Evolutionary conservation across 768 basidiomycete species (phyloP), one percentile per base, ranked within the genome.

Genomic region (Lentinus brumalis): DNA sequence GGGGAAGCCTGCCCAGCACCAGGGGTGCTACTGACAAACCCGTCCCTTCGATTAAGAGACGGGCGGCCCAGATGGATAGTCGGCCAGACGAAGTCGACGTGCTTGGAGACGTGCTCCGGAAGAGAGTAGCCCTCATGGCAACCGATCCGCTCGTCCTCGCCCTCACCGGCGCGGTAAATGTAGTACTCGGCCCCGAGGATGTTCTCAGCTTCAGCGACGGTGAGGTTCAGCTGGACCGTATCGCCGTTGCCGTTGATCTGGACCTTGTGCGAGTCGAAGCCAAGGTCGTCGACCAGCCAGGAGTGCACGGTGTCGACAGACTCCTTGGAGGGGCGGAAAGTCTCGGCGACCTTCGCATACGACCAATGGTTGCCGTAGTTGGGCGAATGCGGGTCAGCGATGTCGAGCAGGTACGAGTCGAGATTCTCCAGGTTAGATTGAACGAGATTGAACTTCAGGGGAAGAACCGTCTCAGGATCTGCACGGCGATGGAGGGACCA

Each of bases 61-160:
- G 46, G 46, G 26, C 46, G 10, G 50, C 77, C 75, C 66, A 91
- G 90, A 70, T 85, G 83, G 1, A 87, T 87, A 0, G 89, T 90
- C 0, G 89, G 89, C 59, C 87, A 86, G 32, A 91, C 76, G 35
- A 90, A 71, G 30, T 89, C 87, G 53, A 90, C 71, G 66, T 89
- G 87, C 7, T 77, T 71, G 59, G 84, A 77, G 53, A 91, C 71
- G 57, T 80, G 63, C 50, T 77, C 76, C 0, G 89, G 89, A n/a
- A 91, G 80, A 63, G 83, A 85, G 74, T 89, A 91, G 61, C 75
- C 78, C 3, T 80, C 53, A 80, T 83, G 15, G 86, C 86, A 60
- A 83, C 81, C 77, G 53, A 89, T 73, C 35, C 87, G 72, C 40
- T 76, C 71, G 21, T 83, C 81, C 8, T 81, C 85, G 51, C 76